These are phyloP conservation scores for Ceratocystis cubensis DNA, from an alignment of 2,329 filamentous ascomycete species.

Conservation along the genomic window DNA sequence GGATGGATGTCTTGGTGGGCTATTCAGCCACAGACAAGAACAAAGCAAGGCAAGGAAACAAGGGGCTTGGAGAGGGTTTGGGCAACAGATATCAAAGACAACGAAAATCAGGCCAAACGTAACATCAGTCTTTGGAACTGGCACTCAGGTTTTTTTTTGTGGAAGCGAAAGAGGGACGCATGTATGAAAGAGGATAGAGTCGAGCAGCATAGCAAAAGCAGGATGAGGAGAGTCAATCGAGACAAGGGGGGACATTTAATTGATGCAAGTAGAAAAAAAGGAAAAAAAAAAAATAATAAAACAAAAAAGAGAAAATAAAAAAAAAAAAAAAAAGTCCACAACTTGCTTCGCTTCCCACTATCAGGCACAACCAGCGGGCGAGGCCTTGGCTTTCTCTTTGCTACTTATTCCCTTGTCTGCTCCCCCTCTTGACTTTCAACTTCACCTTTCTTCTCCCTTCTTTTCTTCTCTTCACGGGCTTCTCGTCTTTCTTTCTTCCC, in stretches of 20 bases:
- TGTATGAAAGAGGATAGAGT: neutral
- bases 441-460: constrained; percentile 35
- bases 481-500: constrained; percentile 19
- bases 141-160: neutral
- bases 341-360: neutral
- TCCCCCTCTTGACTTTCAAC: constrained; percentile 27
- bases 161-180: neutral
- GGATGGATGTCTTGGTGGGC: neutral
- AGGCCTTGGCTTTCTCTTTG: neutral
- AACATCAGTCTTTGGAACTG: neutral
- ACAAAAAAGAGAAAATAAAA: neutral
- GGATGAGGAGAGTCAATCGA: neutral
- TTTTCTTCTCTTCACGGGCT: constrained; percentile 22
- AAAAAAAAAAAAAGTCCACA: neutral
- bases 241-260: neutral
- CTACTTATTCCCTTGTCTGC: constrained; percentile 6
- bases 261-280: neutral
- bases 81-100: neutral
- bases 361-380: neutral
- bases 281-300: neutral
- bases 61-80: neutral
- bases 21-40: neutral
- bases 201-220: neutral
- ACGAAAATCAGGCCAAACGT: neutral
- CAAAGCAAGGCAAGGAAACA: too few species aligned